Conservation (phyloP, 2,329 filamentous ascomycete species). For the Fonsecaea monophora region DNA sequence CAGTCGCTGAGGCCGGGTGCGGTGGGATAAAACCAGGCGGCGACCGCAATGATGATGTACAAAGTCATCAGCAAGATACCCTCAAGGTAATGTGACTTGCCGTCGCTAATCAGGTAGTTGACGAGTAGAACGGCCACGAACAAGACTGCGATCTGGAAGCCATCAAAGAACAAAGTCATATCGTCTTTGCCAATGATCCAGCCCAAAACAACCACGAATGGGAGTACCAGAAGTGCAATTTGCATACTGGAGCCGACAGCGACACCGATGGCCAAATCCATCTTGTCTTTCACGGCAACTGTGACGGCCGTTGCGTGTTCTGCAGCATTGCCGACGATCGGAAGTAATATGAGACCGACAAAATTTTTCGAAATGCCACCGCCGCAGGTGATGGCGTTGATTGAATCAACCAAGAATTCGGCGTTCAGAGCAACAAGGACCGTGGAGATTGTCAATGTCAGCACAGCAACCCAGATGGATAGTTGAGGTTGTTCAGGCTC, state of each 20-base stretch:
- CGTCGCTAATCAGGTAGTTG: constrained; percentile 68
- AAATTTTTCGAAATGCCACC: constrained; percentile 64
- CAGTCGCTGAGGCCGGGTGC: constrained; percentile 36
- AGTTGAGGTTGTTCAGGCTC: constrained; percentile 78
- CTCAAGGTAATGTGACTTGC: constrained; percentile 66
- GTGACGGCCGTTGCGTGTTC: constrained; percentile 70
- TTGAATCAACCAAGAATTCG: constrained; percentile 67
- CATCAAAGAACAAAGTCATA: constrained; percentile 83
- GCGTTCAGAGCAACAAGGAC: constrained; percentile 80
- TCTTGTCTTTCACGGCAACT: constrained; percentile 69
- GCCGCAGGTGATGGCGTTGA: constrained; percentile 60
- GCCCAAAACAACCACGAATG: constrained; percentile 65
- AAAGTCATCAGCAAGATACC: constrained; percentile 65
- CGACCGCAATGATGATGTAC: constrained; percentile 68
- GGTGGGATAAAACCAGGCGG: constrained; percentile 40
- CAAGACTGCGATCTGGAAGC: constrained; percentile 77
- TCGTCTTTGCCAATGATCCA: constrained; percentile 65
- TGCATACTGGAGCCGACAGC: constrained; percentile 71
- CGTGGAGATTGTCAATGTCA: constrained; percentile 74
- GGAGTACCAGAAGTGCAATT: constrained; percentile 68
- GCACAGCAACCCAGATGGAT: constrained; percentile 72
- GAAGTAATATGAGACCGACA: constrained; percentile 68
- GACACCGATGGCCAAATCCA: constrained; percentile 71
- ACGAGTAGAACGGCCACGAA: constrained; percentile 63
- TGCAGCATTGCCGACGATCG: constrained; percentile 70